Evolutionary conservation across 768 basidiomycete species (phyloP).

Genomic region (Gloeostereum incarnatum): DNA sequence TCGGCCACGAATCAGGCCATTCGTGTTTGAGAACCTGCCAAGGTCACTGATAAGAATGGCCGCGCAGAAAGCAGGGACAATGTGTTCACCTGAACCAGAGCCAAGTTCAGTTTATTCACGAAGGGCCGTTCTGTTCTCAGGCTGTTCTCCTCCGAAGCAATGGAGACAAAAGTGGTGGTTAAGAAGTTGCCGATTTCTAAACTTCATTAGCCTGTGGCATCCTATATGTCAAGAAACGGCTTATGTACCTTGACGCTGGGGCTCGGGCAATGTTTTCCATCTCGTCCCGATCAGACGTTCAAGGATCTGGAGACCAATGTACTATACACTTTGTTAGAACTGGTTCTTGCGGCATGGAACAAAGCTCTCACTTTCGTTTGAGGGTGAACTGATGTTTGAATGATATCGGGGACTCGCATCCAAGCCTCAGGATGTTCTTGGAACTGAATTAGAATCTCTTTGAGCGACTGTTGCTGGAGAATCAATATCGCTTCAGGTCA

Average conservation of each 20-base stretch:
- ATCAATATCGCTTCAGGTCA: too few relatives aligned
- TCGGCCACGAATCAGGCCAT: constrained; percentile 79
- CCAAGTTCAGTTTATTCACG: constrained; percentile 69
- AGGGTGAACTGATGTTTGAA: constrained; percentile 38
- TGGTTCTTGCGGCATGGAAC: neutral
- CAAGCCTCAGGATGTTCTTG: constrained; percentile 58
- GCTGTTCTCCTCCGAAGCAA: constrained; percentile 55
- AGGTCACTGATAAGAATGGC: constrained; percentile 2
- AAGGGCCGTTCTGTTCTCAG: constrained; percentile 62
- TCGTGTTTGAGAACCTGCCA: constrained; percentile 70
- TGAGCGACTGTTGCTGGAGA: constrained; percentile 59
- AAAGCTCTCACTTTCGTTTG: constrained; percentile 34
- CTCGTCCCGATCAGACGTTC: constrained; percentile 54
- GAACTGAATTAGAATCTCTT: constrained; percentile 53
- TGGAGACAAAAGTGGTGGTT: constrained; percentile 62
- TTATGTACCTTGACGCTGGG: constrained; percentile 51
- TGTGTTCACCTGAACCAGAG: constrained; percentile 67
- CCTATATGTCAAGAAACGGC: neutral
- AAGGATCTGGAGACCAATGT: constrained; percentile 54
- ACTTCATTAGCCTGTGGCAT: neutral
- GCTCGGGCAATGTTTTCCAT: constrained; percentile 55
- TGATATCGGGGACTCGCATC: constrained; percentile 55
- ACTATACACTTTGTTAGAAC: constrained; percentile 21
- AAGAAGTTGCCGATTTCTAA: constrained; percentile 70
- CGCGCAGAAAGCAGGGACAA: constrained; percentile 8